Evolutionary conservation across 306 rosid species (phyloP).

Genomic region (Vicia villosa): DNA sequence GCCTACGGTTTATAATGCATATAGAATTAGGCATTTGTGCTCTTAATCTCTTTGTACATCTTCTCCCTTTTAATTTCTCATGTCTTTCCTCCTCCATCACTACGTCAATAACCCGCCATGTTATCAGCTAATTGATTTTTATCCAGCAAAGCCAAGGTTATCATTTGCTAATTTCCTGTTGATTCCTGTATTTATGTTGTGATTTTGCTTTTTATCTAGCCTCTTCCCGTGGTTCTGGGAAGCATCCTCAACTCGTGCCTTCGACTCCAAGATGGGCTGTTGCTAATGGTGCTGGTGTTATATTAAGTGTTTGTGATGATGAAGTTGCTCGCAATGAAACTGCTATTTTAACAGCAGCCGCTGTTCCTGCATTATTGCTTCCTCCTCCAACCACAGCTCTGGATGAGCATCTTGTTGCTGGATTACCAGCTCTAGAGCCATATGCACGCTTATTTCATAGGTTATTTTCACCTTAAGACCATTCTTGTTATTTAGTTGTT

Average conservation of each 20-base stretch:
- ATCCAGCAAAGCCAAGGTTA: background rate
- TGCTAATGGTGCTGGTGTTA: constrained; percentile 99
- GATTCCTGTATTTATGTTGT: constrained; percentile 13
- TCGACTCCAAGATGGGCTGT: constrained; percentile 99
- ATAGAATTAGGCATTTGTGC: background rate
- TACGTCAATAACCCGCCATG: background rate
- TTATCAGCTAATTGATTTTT: background rate
- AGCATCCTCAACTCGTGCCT: constrained; percentile 95
- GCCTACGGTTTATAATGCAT: background rate
- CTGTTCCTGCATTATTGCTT: constrained; percentile 96
- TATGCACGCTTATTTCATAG: constrained; percentile 98
- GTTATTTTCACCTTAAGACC: constrained; percentile 45
- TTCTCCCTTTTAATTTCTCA: background rate
- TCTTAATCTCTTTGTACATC: background rate
- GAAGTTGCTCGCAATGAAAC: constrained; percentile 97
- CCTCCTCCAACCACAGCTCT: constrained; percentile 98
- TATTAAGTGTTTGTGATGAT: constrained; percentile 95
- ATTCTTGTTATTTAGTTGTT: constrained; percentile 26
- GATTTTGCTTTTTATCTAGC: constrained; percentile 47
- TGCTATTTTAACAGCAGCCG: constrained; percentile 91
- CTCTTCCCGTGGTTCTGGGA: constrained; percentile 94
- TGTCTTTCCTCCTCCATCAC: background rate
- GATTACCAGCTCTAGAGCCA: constrained; percentile 98
- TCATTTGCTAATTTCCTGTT: background rate
- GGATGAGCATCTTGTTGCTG: constrained; percentile 98